Percentiles rank a stretch among this genome's conserved stretches.
phyloP scores from a whole-genome alignment of 495 filamentous ascomycete species.

The Hyaloscypha bicolor region DNA sequence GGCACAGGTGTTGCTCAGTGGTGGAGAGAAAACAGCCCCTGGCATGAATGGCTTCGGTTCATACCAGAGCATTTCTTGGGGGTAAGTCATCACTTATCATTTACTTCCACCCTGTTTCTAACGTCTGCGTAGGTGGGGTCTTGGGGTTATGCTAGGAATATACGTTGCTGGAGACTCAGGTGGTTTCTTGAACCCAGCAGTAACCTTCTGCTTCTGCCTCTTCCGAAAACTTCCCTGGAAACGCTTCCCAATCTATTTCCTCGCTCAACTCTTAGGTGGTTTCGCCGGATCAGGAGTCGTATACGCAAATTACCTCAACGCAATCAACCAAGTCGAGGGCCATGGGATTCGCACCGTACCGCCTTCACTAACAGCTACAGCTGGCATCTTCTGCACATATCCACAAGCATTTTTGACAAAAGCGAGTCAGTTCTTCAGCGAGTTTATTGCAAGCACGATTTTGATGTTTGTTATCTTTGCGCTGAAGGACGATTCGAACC shows the following conservation, averaged over 20 bases:
- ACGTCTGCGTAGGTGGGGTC: slow-evolving; percentile 29
- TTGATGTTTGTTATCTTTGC: slow-evolving; percentile 72
- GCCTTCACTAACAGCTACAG: slow-evolving; percentile 57
- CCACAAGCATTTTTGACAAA: slow-evolving; percentile 62
- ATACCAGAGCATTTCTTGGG: slow-evolving; percentile 52
- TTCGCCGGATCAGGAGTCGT: slow-evolving; percentile 57
- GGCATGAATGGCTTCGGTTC: slow-evolving; percentile 35
- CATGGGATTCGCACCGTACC: slow-evolving; percentile 26
- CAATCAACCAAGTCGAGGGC: slow-evolving; percentile 57
- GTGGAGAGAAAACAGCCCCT: slow-evolving; percentile 19
- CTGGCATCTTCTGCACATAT: slow-evolving; percentile 69
- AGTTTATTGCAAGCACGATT: slow-evolving; percentile 62
- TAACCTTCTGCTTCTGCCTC: slow-evolving; percentile 65
- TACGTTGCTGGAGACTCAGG: slow-evolving; percentile 62
- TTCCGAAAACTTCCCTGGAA: slow-evolving; percentile 66
- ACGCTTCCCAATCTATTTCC: slow-evolving; percentile 55
- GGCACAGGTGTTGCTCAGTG: slow-evolving; percentile 27
- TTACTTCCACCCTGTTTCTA: neutral
- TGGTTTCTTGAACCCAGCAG: slow-evolving; percentile 65
- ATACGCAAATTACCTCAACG: slow-evolving; percentile 58
- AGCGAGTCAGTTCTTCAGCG: slow-evolving; percentile 62
- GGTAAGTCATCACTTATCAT: slow-evolving; percentile 40
- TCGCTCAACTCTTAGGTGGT: slow-evolving; percentile 56
- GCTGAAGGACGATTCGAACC: slow-evolving; percentile 60
- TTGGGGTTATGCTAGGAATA: slow-evolving; percentile 66